Conservation (phyloP, 139 green algal species). For the Picochlorum sp. region DNA sequence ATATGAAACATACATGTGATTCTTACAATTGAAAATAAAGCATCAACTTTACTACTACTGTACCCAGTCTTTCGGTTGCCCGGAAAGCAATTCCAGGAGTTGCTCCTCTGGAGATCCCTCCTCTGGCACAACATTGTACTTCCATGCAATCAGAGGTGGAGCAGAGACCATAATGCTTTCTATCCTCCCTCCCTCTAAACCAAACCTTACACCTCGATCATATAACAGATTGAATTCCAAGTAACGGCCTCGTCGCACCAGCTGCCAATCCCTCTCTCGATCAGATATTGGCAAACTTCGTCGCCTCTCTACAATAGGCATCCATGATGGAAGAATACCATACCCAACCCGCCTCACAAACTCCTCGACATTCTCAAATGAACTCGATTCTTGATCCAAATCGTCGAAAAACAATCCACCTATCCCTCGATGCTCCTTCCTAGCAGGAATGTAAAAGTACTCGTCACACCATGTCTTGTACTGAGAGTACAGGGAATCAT, state of each 20-base stretch:
- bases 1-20: background rate
- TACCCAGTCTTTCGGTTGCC: slow-evolving; percentile 23
- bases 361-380: slow-evolving; percentile 41
- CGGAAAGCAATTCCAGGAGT: slow-evolving; percentile 56
- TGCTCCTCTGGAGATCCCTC: slow-evolving; percentile 44
- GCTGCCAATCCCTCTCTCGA: slow-evolving; percentile 82
- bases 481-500: slow-evolving; percentile 54
- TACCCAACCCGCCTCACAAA: slow-evolving; percentile 51
- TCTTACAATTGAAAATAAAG: background rate
- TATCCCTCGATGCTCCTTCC: slow-evolving; percentile 86
- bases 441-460: slow-evolving; percentile 95
- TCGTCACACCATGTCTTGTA: slow-evolving; percentile 90
- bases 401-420: slow-evolving; percentile 98
- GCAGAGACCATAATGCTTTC: slow-evolving; percentile 96
- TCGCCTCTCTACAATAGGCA: slow-evolving; percentile 50
- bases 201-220: slow-evolving; percentile 88
- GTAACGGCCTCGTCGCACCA: slow-evolving; percentile 76
- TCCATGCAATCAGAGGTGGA: slow-evolving; percentile 77
- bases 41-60: background rate
- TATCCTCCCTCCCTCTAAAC: slow-evolving; percentile 70
- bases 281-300: slow-evolving; percentile 43
- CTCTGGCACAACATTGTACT: slow-evolving; percentile 65
- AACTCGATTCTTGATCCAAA: slow-evolving; percentile 33
- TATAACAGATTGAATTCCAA: slow-evolving; percentile 99
- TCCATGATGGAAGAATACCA: slow-evolving; percentile 66